Percentiles rank a stretch among this genome's conserved stretches.
These are phyloP conservation scores for Chlorella sp. DNA, from an alignment of 139 green algal genomes.

Conservation along the genomic window DNA sequence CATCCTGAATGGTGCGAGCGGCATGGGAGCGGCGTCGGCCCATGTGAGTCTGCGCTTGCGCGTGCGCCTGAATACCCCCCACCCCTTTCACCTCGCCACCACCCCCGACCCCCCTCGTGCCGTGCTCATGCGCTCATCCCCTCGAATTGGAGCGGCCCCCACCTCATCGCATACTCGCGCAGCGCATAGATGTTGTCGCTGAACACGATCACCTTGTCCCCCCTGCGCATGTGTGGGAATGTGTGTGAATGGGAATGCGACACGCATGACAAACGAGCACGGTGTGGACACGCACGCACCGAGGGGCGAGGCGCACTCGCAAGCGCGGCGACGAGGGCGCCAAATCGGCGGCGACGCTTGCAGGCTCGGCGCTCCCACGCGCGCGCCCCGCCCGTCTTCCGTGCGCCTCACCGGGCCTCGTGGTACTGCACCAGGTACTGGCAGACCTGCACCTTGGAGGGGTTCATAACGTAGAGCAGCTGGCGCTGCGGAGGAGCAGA, in stretches of 20 bases:
- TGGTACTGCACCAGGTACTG: constrained; percentile 97
- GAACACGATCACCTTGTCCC: constrained; percentile 96
- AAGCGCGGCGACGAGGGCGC: no score
- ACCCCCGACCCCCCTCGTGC: no score
- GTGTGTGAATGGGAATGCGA: neutral
- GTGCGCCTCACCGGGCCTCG: constrained; percentile 67
- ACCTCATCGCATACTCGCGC: constrained; percentile 87
- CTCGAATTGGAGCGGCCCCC: no score
- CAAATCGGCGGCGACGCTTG: no score
- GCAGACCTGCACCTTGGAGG: constrained; percentile 94
- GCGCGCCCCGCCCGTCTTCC: no score
- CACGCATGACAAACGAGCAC: neutral
- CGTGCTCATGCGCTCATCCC: no score
- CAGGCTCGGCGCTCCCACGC: no score
- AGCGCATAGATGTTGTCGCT: constrained; percentile 98
- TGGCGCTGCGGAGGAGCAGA: constrained; percentile 57
- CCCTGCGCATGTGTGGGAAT: constrained; percentile 43
- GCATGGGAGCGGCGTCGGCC: neutral
- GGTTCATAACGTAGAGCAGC: constrained; percentile 98
- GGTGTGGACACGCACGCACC: neutral
- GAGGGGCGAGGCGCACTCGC: neutral
- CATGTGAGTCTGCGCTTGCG: no score
- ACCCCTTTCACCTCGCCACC: no score
- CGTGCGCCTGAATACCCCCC: no score
- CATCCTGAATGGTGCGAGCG: constrained; percentile 47